Evolutionary conservation across 1,284 basidiomycete species (phyloP).

Genomic region (Porogramme epimiltina): DNA sequence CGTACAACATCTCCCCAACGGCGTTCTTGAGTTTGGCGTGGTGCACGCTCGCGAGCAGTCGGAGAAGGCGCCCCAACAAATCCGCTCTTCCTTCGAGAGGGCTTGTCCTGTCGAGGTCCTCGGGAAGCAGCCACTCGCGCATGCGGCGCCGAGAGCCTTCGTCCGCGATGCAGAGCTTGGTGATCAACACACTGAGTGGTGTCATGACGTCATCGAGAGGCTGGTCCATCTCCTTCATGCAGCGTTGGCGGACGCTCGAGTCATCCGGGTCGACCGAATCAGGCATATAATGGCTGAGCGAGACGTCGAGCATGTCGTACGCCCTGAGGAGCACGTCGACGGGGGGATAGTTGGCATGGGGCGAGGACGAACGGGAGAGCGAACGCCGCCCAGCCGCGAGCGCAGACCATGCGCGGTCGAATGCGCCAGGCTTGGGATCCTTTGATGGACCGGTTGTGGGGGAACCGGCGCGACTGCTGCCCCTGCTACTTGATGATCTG

Average conservation of each 20-base stretch:
- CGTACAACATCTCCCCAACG: slow-evolving; percentile 85
- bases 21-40: slow-evolving; percentile 72
- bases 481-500: slow-evolving; percentile 24
- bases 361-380: slow-evolving; percentile 36
- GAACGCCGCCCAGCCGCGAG: slow-evolving; percentile 58
- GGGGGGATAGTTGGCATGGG: slow-evolving; percentile 27
- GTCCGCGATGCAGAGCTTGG: slow-evolving; percentile 67
- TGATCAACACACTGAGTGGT: slow-evolving; percentile 75
- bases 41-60: slow-evolving; percentile 76
- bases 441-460: slow-evolving; percentile 36
- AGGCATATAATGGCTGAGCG: slow-evolving; percentile 68
- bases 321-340: slow-evolving; percentile 63
- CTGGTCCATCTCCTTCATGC: slow-evolving; percentile 49
- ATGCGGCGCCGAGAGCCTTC: slow-evolving; percentile 56
- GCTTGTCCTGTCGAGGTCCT: slow-evolving; percentile 75
- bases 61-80: slow-evolving; percentile 75
- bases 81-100: slow-evolving; percentile 74
- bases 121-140: slow-evolving; percentile 69
- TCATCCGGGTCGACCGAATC: slow-evolving; percentile 66
- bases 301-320: slow-evolving; percentile 63
- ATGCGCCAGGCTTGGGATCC: slow-evolving; percentile 47
- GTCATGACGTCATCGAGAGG: slow-evolving; percentile 76
- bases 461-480: slow-evolving; percentile 38
- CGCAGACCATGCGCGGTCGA: slow-evolving; percentile 66
- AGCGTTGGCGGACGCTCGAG: slow-evolving; percentile 51